Conservation (phyloP, 768 basidiomycete species). For the Inosperma sp. region DNA sequence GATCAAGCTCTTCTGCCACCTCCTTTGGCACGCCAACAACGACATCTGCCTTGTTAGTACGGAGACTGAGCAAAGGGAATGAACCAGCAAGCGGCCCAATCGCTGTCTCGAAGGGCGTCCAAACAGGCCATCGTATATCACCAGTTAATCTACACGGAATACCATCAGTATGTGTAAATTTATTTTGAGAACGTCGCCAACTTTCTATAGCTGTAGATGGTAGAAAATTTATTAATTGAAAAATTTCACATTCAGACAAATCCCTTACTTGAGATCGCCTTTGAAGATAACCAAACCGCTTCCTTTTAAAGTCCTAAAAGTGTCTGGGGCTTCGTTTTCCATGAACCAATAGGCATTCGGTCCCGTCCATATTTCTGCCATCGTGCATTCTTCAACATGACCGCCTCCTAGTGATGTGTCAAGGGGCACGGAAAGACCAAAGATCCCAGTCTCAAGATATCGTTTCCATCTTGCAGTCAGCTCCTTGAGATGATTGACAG, state of each 20-base stretch:
- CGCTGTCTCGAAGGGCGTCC: slow-evolving; percentile 68
- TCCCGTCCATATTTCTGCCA: slow-evolving; percentile 66
- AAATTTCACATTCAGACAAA: background rate
- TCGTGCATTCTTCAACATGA: slow-evolving; percentile 16
- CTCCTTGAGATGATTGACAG: slow-evolving; percentile 41
- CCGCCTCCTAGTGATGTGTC: slow-evolving; percentile 52
- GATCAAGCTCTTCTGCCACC: slow-evolving; percentile 63
- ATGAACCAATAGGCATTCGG: slow-evolving; percentile 77
- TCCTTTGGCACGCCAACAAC: slow-evolving; percentile 75
- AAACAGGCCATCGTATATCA: slow-evolving; percentile 83
- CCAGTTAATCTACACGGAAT: slow-evolving; percentile 65
- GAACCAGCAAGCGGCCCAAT: slow-evolving; percentile 77
- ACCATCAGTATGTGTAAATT: background rate
- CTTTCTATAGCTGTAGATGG: slow-evolving; percentile 69
- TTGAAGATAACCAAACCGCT: slow-evolving; percentile 83
- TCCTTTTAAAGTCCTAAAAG: slow-evolving; percentile 47
- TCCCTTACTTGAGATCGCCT: slow-evolving; percentile 85
- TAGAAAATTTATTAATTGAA: background rate
- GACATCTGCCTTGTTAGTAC: slow-evolving; percentile 96
- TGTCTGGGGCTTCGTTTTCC: slow-evolving; percentile 44
- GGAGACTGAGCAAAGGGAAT: slow-evolving; percentile 77
- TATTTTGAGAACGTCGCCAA: slow-evolving; percentile 31
- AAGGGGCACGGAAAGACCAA: slow-evolving; percentile 64
- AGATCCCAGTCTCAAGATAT: slow-evolving; percentile 67
- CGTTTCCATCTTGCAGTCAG: slow-evolving; percentile 70